Conservation (phyloP, 1,139 yeast genomes). For the Pichia sp. region DNA sequence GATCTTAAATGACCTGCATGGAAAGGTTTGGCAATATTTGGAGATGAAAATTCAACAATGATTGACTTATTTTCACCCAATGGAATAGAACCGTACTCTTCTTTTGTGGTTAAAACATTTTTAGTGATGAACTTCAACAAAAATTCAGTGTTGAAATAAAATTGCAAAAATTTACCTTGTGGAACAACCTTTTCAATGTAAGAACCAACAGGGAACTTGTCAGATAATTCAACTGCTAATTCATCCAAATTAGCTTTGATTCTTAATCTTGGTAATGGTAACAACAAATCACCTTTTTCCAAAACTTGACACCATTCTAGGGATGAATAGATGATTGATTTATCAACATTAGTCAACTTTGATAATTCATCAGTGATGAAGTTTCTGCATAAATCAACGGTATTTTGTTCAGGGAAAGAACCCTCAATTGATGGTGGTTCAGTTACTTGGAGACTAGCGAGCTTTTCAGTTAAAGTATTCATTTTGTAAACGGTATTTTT, state of each 20-base stretch:
- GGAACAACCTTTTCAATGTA: conserved; percentile 65
- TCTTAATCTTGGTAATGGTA: conserved; percentile 91
- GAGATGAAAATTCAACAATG: conserved; percentile 88
- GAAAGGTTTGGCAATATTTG: conserved; percentile 98
- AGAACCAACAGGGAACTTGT: conserved; percentile 55
- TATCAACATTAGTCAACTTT: conserved; percentile 63
- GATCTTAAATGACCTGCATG: conserved; percentile 99
- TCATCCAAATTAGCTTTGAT: conserved; percentile 67
- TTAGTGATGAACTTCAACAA: conserved; percentile 64
- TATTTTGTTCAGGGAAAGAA: conserved; percentile 65
- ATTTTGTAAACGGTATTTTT: conserved; percentile 1
- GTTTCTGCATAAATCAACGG: conserved; percentile 79
- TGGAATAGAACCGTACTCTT: conserved; percentile 66
- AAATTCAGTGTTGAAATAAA: conserved; percentile 63
- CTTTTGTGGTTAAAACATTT: conserved; percentile 55
- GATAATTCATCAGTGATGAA: conserved; percentile 77
- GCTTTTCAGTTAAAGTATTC: conserved; percentile 22
- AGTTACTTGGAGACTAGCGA: conserved; percentile 26
- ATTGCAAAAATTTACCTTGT: conserved; percentile 89
- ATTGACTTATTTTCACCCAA: conserved; percentile 68
- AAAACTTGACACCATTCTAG: conserved; percentile 80
- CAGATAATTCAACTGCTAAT: conserved; percentile 80
- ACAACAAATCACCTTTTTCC: conserved; percentile 88
- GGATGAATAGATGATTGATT: conserved; percentile 66
- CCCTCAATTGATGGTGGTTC: conserved; percentile 32